Conservation (phyloP, 805 yeast genomes). For the Teunomyces funiuensis region DNA sequence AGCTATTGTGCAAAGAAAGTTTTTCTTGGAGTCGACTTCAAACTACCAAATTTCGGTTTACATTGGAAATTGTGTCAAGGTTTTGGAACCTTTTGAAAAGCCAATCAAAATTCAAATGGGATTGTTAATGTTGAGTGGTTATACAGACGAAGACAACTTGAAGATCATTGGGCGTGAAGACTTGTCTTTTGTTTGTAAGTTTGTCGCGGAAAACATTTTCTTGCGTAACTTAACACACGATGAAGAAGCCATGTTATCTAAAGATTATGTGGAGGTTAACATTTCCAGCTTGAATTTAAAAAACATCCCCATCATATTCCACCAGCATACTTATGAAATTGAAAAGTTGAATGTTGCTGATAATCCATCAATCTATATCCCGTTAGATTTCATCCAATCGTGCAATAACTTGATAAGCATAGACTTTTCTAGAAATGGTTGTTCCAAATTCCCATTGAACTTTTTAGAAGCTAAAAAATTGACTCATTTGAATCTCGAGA, state of each 20-base stretch:
- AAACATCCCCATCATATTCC: conserved; percentile 81
- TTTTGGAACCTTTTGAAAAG: conserved; percentile 66
- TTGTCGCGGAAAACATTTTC: conserved; percentile 64
- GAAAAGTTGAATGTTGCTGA: conserved; percentile 79
- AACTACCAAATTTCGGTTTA: conserved; percentile 75
- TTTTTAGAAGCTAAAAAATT: conserved; percentile 68
- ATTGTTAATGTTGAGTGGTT: conserved; percentile 73
- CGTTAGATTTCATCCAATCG: conserved; percentile 81
- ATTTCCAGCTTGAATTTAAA: conserved; percentile 72
- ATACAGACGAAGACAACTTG: conserved; percentile 70
- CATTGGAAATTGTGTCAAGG: conserved; percentile 75
- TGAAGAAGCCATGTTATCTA: conserved; percentile 64
- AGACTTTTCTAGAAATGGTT: conserved; percentile 69
- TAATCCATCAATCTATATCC: conserved; percentile 82
- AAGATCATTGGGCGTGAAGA: conserved; percentile 83
- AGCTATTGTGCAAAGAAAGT: conserved; percentile 70
- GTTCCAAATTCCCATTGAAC: conserved; percentile 71
- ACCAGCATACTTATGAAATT: conserved; percentile 77
- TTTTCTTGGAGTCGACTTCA: conserved; percentile 65
- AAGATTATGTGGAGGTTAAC: conserved; percentile 71
- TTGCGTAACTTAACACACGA: conserved; percentile 62
- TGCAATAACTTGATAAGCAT: conserved; percentile 69
- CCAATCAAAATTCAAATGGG: conserved; percentile 80
- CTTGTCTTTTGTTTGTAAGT: conserved; percentile 76
- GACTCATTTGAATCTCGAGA: conserved; percentile 68